Percentiles rank a stretch among this genome's conserved stretches.
Evolutionary conservation across 192 early-diverging fungal genomes (phyloP).

Genomic region (Gamsiella multidivaricata): DNA sequence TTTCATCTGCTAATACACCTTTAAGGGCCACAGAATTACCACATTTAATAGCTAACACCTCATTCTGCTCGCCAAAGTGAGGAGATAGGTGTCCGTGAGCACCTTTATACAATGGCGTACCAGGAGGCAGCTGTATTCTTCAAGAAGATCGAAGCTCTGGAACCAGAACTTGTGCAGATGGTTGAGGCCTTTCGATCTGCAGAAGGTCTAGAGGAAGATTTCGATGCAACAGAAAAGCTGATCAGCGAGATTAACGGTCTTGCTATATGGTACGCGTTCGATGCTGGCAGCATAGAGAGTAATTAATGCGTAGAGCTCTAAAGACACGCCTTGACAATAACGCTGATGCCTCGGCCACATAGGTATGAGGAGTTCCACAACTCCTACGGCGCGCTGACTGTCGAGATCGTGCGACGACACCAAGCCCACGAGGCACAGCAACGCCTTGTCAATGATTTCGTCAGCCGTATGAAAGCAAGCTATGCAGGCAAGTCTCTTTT

Average conservation of each 20-base stretch:
- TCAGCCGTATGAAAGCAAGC: conserved; percentile 14
- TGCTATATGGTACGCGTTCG: conserved; percentile 35
- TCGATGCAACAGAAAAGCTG: conserved; percentile 39
- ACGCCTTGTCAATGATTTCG: conserved; percentile 24
- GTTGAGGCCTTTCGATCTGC: conserved; percentile 5
- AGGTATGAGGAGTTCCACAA: conserved; percentile 56
- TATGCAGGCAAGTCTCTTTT: conserved; percentile 13
- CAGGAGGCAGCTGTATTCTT: conserved; percentile 27
- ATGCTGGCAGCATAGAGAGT: not conserved
- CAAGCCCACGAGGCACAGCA: conserved; percentile 32
- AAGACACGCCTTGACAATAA: not conserved
- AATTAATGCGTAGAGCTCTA: no score
- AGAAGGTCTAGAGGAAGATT: conserved; percentile 22
- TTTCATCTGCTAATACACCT: not conserved
- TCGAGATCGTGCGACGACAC: conserved; percentile 49
- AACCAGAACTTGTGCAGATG: conserved; percentile 25
- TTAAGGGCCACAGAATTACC: not conserved
- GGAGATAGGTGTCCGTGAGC: conserved; percentile 38
- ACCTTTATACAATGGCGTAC: conserved; percentile 37
- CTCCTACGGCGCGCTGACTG: conserved; percentile 44
- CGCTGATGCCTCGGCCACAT: no score
- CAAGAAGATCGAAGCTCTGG: conserved; percentile 21
- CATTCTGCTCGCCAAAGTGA: conserved; percentile 9
- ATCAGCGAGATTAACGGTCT: conserved; percentile 38
- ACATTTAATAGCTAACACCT: not conserved